Base-by-base conservation (phyloP, 805 yeast species). In the Ogataea parapolymorpha region DNA sequence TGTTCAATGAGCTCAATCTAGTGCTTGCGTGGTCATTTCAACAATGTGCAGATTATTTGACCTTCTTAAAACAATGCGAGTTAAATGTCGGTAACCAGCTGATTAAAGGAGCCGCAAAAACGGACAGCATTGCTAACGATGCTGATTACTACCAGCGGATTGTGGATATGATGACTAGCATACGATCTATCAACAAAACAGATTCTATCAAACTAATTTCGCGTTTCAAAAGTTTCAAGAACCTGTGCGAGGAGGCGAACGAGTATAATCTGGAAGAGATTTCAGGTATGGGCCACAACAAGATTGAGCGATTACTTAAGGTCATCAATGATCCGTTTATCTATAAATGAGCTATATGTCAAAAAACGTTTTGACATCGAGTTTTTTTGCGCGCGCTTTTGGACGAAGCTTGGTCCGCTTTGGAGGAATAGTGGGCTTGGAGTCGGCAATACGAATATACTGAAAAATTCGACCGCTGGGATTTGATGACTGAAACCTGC, bases 1-100 rank as follows among this genome's bases (percentile, higher is more conserved):
- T 77, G 17, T 67, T 70, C 41, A 74, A 76, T 42, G 75, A 74
- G 43, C 49, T 77, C 30, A 61, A 77, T 6, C 51, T 77, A 47
- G 63, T 77, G 2, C 56, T 76, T 29, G 73, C 78, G 3, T 77
- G 81, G 80, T 68, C 70, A 14, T 74, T 70, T 47, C 76, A 72
- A 35, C 81, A 78, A 49, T 78, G 80, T 35, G 77, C 75, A 0
- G 74, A 69, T 35, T 64, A 65, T 44, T 35, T 66, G 1, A 56
- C 61, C 10, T 56, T 51, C 35, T 47, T 65, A 31, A 63, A 69
- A 30, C 58, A 52, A 34, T 59, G 61, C 39, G 68, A 65, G 39
- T 42, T 51, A 14, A 61, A 58, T 26, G 52, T 54, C n/a, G 54
- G 62, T 10, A 52, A 58, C 27, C 52, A 51, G 9, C 38, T 58